Base-by-base conservation (phyloP, 1,284 basidiomycete species). In the Naganishia liquefaciens region DNA sequence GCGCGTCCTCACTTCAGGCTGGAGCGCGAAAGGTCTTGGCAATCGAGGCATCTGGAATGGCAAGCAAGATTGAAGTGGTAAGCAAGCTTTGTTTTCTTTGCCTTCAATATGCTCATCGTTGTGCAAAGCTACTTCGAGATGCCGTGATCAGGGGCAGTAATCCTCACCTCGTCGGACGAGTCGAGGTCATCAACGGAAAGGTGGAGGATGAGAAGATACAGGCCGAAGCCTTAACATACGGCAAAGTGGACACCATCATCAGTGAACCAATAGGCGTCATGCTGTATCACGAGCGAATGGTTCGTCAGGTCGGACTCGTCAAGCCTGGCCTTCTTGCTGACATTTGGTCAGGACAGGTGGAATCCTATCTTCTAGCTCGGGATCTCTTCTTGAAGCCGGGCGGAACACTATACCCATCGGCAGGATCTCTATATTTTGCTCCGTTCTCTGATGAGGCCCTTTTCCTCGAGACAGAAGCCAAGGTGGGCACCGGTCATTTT, bases 201-300 rank as follows among this genome's bases (percentile, higher is more conserved):
- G 71, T 68, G 25, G 68, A 67, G 21, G 73, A 76, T 60, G 66
- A 71, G 42, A 66, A 68, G 13, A 70, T 76, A 10, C 50, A 55
- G 39, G 50, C 51, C 39, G 40, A 23, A 10, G 50, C 27, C 49
- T 21, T 54, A 75, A 66, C 68, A 9, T 66, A 75, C 23, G 78
- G 73, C 27, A 74, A 80, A 69, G 81, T 82, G 27, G 82, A 83
- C 67, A 82, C 81, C 30, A 80, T 83, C 55, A 76, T 83, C n/a
- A 81, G 80, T 3, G 82, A 83, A 69, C 82, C 81, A 28, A 79
- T 83, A 13, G 81, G 81, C 4, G 81, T 82, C 17, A 77, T 83
- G 72, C 71, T 83, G 28, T 74, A 82, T 13, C 81, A 83, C 66
- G 82, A 83, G 68, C 72, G 81, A 21, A 83, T 83, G 82, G 80